Percentiles rank a stretch among this genome's conserved stretches.
phyloP scores from a whole-genome alignment of 2,329 filamentous ascomycete genomes.

The Pseudocercospora pini-densiflorae region DNA sequence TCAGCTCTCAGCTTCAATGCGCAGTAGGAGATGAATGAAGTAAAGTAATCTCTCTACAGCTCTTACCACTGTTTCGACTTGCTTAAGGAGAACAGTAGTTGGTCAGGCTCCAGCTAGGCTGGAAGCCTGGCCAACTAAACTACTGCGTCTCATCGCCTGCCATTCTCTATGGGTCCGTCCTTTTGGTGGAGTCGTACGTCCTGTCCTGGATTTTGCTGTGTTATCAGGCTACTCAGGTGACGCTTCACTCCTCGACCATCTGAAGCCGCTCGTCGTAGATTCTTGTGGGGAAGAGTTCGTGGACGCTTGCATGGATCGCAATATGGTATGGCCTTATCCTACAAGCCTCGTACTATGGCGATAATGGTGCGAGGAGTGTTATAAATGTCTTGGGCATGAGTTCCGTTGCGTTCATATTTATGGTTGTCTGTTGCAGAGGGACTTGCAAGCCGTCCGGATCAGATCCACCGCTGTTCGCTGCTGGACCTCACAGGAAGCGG shows the following conservation, averaged over 20 bases:
- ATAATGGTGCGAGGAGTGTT: too few relatives aligned
- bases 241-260: too few relatives aligned
- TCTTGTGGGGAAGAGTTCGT: too few relatives aligned
- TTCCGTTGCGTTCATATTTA: too few relatives aligned
- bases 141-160: neutral
- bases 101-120: conserved; percentile 2
- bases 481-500: neutral
- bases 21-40: neutral
- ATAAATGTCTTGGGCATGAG: too few relatives aligned
- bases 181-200: neutral
- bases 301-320: too few relatives aligned
- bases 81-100: neutral
- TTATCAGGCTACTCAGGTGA: too few relatives aligned
- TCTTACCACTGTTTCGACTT: neutral
- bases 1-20: neutral
- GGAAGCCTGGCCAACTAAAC: conserved; percentile 5
- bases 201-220: too few relatives aligned
- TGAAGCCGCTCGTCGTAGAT: too few relatives aligned
- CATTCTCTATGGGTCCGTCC: neutral
- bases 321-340: too few relatives aligned
- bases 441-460: neutral
- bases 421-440: neutral
- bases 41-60: neutral
- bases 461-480: neutral
- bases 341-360: too few relatives aligned